Conservation (phyloP, 1,139 yeast genomes). For the Sugiyamaella sp. region DNA sequence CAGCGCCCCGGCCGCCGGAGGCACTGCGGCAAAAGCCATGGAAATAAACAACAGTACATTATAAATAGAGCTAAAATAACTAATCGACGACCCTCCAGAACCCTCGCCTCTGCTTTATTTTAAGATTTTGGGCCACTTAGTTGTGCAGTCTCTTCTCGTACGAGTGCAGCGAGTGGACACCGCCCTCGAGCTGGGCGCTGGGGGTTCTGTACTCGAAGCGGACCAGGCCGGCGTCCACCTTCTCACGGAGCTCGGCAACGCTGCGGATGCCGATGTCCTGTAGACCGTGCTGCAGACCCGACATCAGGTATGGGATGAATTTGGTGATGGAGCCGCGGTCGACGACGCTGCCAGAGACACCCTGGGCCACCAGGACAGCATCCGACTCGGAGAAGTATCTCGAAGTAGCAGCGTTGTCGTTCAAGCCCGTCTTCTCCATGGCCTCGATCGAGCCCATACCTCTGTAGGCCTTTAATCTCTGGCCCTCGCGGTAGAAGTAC, state of each 20-base stretch:
- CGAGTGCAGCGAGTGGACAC: conserved; percentile 94
- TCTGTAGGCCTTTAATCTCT: conserved; percentile 95
- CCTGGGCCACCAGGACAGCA: conserved; percentile 96
- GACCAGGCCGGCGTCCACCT: conserved; percentile 68
- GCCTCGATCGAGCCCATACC: conserved; percentile 99
- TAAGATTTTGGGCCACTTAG: conserved; percentile 40
- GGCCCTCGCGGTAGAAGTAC: conserved; percentile 96
- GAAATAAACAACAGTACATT: neutral
- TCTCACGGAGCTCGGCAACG: conserved; percentile 61
- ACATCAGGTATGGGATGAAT: conserved; percentile 89
- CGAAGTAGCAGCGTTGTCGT: conserved; percentile 96
- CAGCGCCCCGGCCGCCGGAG: neutral
- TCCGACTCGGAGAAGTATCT: conserved; percentile 97
- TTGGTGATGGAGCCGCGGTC: conserved; percentile 96
- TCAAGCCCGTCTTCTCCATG: conserved; percentile 86
- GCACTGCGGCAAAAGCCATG: neutral
- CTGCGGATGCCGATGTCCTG: conserved; percentile 94
- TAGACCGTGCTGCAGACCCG: conserved; percentile 97
- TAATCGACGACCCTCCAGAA: neutral
- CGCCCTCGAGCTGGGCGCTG: conserved; percentile 98
- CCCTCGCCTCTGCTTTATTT: neutral
- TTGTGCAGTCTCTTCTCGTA: conserved; percentile 97
- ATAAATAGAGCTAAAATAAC: conserved; percentile 1
- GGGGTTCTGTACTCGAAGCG: conserved; percentile 98
- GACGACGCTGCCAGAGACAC: conserved; percentile 95